phyloP scores from a whole-genome alignment of 2,329 filamentous ascomycete species.

The Exophiala lecanii-corni region DNA sequence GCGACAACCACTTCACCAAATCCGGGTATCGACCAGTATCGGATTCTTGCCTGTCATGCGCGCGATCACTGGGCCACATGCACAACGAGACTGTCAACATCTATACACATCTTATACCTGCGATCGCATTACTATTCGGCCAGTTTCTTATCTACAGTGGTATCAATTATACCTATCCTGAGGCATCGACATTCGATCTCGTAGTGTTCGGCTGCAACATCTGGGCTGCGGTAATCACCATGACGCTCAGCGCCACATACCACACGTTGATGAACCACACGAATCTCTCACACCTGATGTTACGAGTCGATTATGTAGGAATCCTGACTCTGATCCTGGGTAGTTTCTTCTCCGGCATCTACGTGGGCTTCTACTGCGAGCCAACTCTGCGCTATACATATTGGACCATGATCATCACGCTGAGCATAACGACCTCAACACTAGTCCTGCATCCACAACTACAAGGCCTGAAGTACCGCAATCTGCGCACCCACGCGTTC shows the following conservation, averaged over 20 bases:
- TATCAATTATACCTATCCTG: constrained; percentile 33
- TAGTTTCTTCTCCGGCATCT: constrained; percentile 33
- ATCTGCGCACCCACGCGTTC: constrained; percentile 29
- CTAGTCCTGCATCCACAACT: constrained; percentile 35
- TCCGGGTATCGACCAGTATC: constrained; percentile 43
- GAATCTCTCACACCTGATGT: constrained; percentile 25
- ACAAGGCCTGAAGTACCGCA: constrained; percentile 29
- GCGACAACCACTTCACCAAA: constrained; percentile 40
- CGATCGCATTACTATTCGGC: constrained; percentile 33
- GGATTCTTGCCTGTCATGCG: constrained; percentile 34
- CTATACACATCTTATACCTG: constrained; percentile 44
- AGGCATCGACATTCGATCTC: constrained; percentile 32
- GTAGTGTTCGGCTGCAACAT: constrained; percentile 41
- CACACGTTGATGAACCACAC: constrained; percentile 36
- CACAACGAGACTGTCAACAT: constrained; percentile 46
- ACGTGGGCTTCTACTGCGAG: constrained; percentile 35
- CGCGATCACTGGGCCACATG: constrained; percentile 39
- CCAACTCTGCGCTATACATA: constrained; percentile 28
- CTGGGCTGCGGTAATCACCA: constrained; percentile 24
- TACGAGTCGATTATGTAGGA: constrained; percentile 32
- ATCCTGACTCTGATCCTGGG: constrained; percentile 34
- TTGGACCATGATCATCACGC: constrained; percentile 35
- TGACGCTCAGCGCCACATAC: constrained; percentile 29
- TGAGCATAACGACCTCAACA: constrained; percentile 30
- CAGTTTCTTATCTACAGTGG: constrained; percentile 25